A percentile compares a stretch with the other conserved stretches of the same genome.
These are phyloP conservation scores for Hypoxylon intermedium DNA, from an alignment of 495 filamentous ascomycete genomes.

Conservation along the genomic window DNA sequence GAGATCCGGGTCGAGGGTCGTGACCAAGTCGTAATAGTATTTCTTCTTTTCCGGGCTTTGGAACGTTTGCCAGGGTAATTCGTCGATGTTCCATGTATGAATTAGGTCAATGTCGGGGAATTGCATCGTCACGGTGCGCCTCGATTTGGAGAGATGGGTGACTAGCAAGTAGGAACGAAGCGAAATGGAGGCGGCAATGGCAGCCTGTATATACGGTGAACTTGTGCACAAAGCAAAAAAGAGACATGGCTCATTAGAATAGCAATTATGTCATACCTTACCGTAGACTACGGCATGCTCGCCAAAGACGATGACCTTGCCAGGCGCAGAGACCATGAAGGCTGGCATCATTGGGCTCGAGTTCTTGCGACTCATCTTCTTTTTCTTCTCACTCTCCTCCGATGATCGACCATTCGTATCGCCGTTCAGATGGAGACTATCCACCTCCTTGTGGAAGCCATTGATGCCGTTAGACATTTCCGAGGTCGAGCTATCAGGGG, in stretches of 20 bases:
- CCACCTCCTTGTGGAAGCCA: slow-evolving; percentile 37
- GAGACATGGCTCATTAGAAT: not conserved
- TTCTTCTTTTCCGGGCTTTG: slow-evolving; percentile 82
- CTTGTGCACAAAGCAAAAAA: slow-evolving; percentile 7
- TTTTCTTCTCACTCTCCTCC: slow-evolving; percentile 34
- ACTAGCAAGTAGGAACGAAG: slow-evolving; percentile 95
- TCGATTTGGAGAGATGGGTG: slow-evolving; percentile 85
- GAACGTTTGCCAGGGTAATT: slow-evolving; percentile 85
- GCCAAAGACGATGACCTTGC: slow-evolving; percentile 96
- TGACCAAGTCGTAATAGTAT: slow-evolving; percentile 89
- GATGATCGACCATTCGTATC: slow-evolving; percentile 29
- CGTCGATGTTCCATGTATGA: slow-evolving; percentile 91
- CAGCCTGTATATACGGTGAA: slow-evolving; percentile 61
- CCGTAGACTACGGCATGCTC: slow-evolving; percentile 97
- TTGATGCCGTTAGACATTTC: slow-evolving; percentile 46
- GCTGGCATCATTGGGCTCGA: slow-evolving; percentile 75
- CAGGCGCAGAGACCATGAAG: slow-evolving; percentile 97
- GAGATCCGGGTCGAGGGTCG: slow-evolving; percentile 80
- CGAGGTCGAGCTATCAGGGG: slow-evolving; percentile 26
- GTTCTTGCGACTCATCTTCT: slow-evolving; percentile 55
- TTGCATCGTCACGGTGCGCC: slow-evolving; percentile 79
- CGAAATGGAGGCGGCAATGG: slow-evolving; percentile 92
- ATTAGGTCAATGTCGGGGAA: slow-evolving; percentile 86
- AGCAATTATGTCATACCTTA: slow-evolving; percentile 64
- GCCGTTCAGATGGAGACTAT: slow-evolving; percentile 32